Evolutionary conservation across 768 basidiomycete genomes (phyloP), one percentile per base, ranked within the genome.

Genomic region (Suillus bovinus): DNA sequence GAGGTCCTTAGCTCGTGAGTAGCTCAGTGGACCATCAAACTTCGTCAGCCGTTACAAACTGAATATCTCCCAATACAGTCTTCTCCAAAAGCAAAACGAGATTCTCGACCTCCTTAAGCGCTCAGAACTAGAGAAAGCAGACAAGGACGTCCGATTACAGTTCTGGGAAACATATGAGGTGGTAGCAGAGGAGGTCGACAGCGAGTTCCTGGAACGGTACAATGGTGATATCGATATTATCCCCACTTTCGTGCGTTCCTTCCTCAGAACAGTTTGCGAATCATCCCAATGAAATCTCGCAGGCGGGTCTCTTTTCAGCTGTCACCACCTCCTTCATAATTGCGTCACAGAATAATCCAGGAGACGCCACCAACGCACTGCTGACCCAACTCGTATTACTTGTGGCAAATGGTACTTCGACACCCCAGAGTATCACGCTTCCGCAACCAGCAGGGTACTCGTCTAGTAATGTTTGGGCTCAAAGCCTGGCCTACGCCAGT

Each of bases 301-400:
- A 67, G 66, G 67, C 66, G 31, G 63, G 67, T 38, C 58, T 67
- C 20, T 67, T 67, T 41, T 67, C 67, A 8, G 66, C 64, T 33
- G 67, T 67, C 39, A 55, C 58, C 39, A 61, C 67, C n/a, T 52
- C 66, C 29, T 67, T 67, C 36, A 59, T 67, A 36, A 39, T 67
- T 9, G 47, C 47, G 16, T 42, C 67, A 34, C 58, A 67, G 44
- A 58, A 63, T 36, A 49, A 61, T 36, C 34, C 62, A 27, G 55
- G 14, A 42, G 63, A 60, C 22, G 61, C 62, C 20, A 68, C 66
- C 20, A 52, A 62, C 9, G 67, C 58, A 38, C 62, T 67, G 5
- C 34, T 67, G 14, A 60, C 38, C 42, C 39, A 64, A 20, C 39
- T 67, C 33, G 54, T 67, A 36, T 63, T 64, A 24, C 49, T 57